These are phyloP conservation scores for Chlorella variabilis DNA, from an alignment of 163 green algal genomes.

Conservation along the genomic window DNA sequence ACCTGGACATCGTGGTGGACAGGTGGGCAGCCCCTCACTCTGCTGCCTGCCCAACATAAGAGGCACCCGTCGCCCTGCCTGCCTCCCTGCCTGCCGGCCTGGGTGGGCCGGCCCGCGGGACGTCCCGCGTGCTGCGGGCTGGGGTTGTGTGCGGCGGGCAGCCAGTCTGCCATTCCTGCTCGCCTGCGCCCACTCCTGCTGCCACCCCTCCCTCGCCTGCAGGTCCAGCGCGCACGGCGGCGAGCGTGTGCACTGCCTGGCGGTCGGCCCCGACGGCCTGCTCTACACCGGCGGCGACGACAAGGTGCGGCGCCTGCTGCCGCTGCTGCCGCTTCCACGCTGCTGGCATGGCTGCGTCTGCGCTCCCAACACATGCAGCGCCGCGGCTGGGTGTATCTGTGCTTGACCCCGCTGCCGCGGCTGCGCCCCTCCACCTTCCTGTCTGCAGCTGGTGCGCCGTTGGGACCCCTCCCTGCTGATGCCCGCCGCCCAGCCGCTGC, in stretches of 20 bases:
- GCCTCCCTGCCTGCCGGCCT: not conserved
- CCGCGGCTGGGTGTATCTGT: not conserved
- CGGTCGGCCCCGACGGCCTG: constrained; percentile 52
- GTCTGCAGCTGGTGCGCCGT: constrained; percentile 63
- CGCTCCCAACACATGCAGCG: too few relatives aligned
- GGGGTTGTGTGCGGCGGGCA: too few relatives aligned
- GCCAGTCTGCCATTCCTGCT: not conserved
- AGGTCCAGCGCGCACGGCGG: constrained; percentile 58
- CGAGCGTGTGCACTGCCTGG: constrained; percentile 57
- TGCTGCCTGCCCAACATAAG: not conserved
- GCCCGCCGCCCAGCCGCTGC: constrained; percentile 51
- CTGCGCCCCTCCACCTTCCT: not conserved
- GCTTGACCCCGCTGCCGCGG: not conserved
- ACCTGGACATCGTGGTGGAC: constrained; percentile 61
- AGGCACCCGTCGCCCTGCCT: not conserved
- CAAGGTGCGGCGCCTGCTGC: constrained; percentile 38
- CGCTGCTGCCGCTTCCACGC: not conserved
- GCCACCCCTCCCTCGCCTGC: not conserved
- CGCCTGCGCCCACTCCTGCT: not conserved
- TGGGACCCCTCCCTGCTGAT: constrained; percentile 61
- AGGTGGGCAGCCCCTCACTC: not conserved
- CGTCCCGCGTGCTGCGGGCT: too few relatives aligned
- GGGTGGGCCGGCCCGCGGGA: too few relatives aligned
- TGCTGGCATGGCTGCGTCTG: not conserved
- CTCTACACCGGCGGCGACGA: constrained; percentile 77